Evolutionary conservation across 768 basidiomycete genomes (phyloP).

Genomic region (Tulasnella sp.): DNA sequence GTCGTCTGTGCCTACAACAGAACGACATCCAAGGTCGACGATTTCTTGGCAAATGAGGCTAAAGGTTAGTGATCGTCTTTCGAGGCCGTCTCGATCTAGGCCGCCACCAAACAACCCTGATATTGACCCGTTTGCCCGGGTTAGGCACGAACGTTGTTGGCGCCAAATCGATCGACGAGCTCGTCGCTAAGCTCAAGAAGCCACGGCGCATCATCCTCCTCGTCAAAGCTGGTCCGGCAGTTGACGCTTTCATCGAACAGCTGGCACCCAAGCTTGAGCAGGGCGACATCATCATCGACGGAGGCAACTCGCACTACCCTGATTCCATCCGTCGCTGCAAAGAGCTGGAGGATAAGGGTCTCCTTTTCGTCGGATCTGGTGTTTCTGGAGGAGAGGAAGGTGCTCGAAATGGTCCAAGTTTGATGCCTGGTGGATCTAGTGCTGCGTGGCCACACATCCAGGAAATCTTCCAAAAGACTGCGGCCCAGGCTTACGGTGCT

Average conservation of each 20-base stretch:
- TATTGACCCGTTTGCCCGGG: neutral
- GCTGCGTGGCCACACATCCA: slow-evolving; percentile 97
- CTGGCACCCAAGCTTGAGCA: slow-evolving; percentile 84
- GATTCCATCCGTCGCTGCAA: slow-evolving; percentile 92
- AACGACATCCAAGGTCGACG: slow-evolving; percentile 91
- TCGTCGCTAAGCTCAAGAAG: slow-evolving; percentile 84
- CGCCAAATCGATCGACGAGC: slow-evolving; percentile 89
- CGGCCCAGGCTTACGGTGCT: slow-evolving; percentile 89
- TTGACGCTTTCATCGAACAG: slow-evolving; percentile 91
- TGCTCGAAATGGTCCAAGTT: slow-evolving; percentile 91
- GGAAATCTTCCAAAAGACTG: slow-evolving; percentile 96
- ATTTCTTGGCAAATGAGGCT: slow-evolving; percentile 93
- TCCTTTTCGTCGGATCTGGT: slow-evolving; percentile 97
- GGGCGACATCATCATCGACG: slow-evolving; percentile 99
- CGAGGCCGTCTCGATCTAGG: neutral
- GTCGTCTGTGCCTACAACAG: slow-evolving; percentile 96
- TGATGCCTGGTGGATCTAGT: slow-evolving; percentile 96
- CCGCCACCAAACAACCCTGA: slow-evolving; percentile 2
- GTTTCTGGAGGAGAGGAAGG: slow-evolving; percentile 99
- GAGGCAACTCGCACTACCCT: slow-evolving; percentile 98
- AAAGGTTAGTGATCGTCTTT: slow-evolving; percentile 66
- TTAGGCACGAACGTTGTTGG: slow-evolving; percentile 93
- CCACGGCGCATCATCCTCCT: slow-evolving; percentile 98
- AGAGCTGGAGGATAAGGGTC: slow-evolving; percentile 90
- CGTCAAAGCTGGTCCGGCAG: slow-evolving; percentile 95